phyloP scores from a whole-genome alignment of 257 asterid species.

The Nicotiana undulata region DNA sequence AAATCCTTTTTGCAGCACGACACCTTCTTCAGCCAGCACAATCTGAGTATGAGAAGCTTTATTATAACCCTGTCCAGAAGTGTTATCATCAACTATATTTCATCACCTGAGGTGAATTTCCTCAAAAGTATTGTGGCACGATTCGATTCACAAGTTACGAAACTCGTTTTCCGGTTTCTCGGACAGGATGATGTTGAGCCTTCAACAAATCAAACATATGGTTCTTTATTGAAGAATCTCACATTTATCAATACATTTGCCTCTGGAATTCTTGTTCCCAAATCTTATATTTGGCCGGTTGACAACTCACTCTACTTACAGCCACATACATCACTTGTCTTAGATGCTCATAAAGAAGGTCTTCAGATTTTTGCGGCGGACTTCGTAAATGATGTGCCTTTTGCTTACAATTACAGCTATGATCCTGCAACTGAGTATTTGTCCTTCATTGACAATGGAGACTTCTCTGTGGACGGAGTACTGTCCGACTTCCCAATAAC shows the following conservation, averaged over 20 bases:
- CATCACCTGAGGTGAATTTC: constrained; percentile 87
- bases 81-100: constrained; percentile 43
- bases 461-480: constrained; percentile 71
- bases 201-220: constrained; percentile 68
- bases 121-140: constrained; percentile 48
- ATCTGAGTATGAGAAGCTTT: constrained; percentile 69
- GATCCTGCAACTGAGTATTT: constrained; percentile 77
- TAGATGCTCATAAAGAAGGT: constrained; percentile 70
- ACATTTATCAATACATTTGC: constrained; percentile 66
- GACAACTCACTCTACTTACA: constrained; percentile 37
- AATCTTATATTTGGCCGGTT: constrained; percentile 55
- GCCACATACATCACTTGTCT: constrained; percentile 46
- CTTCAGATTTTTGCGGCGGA: constrained; percentile 61
- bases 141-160: constrained; percentile 37
- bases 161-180: constrained; percentile 62
- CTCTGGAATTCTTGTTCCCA: constrained; percentile 75
- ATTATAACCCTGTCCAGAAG: constrained; percentile 46
- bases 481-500: constrained; percentile 67
- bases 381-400: constrained; percentile 41
- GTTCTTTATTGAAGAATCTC: constrained; percentile 54
- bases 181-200: constrained; percentile 45
- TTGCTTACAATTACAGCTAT: constrained; percentile 56
- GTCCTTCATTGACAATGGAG: constrained; percentile 51
- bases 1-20: constrained; percentile 41
- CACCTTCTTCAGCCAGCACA: constrained; percentile 62